Conservation (phyloP, 176 grass and related monocot genomes). For the Pontederia paniculata region DNA sequence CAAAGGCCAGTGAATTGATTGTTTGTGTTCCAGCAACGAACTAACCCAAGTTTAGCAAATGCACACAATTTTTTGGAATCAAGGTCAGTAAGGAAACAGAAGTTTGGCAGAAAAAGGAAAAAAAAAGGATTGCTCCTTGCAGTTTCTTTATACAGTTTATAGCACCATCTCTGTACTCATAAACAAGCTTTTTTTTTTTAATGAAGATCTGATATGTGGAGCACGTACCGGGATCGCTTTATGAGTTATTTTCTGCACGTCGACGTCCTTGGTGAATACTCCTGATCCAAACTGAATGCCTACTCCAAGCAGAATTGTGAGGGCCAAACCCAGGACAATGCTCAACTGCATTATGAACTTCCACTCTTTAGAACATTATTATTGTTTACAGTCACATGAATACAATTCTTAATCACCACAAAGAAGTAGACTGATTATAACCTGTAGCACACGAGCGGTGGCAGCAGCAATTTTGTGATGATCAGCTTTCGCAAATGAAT, state of each 20-base stretch:
- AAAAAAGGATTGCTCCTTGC: too few relatives aligned
- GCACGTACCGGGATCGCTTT: constrained; percentile 25
- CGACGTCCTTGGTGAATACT: constrained; percentile 27
- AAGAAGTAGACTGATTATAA: constrained; percentile 55
- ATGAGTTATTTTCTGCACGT: constrained; percentile 26
- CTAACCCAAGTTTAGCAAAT: constrained; percentile 27
- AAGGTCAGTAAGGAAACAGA: neutral
- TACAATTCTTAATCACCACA: constrained; percentile 31
- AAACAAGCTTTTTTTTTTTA: too few relatives aligned
- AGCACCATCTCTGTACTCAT: too few relatives aligned
- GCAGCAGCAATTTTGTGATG: constrained; percentile 38
- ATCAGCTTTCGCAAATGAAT: constrained; percentile 72
- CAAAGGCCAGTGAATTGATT: constrained; percentile 83
- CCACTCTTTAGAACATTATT: neutral
- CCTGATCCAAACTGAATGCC: constrained; percentile 24
- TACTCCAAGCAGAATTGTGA: constrained; percentile 25
- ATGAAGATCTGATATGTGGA: too few relatives aligned
- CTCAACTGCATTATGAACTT: constrained; percentile 22
- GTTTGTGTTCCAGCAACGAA: constrained; percentile 82
- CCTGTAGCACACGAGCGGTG: constrained; percentile 78
- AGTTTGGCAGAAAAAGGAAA: neutral
- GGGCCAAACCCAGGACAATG: constrained; percentile 27
- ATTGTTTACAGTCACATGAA: constrained; percentile 21
- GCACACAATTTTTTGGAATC: neutral
- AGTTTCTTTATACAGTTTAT: too few relatives aligned